Evolutionary conservation across 2,329 filamentous ascomycete species (phyloP).

Genomic region (Fusarium decemcellulare): DNA sequence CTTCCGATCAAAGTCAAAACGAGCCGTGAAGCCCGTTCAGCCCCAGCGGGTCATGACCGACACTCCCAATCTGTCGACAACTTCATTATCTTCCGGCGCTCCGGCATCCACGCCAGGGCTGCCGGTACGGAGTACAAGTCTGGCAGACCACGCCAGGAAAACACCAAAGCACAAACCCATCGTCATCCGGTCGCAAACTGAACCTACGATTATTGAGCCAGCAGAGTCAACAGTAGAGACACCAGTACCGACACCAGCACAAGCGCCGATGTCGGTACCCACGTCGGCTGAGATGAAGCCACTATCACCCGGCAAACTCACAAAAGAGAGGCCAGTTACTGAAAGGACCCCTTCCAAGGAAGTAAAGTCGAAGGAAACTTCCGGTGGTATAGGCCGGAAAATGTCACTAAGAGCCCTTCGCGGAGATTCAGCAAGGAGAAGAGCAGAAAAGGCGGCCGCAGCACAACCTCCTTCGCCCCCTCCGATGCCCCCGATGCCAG

Average conservation of each 20-base stretch:
- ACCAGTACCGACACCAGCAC: slow-evolving; percentile 12
- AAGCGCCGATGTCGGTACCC: not conserved
- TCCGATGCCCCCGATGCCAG: slow-evolving; percentile 36
- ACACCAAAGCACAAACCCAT: slow-evolving; percentile 59
- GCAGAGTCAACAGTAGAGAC: slow-evolving; percentile 14
- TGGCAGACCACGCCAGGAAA: slow-evolving; percentile 27
- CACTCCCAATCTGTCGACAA: slow-evolving; percentile 39
- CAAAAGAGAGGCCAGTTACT: slow-evolving; percentile 26
- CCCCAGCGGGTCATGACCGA: slow-evolving; percentile 45
- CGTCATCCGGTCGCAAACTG: slow-evolving; percentile 59
- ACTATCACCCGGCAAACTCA: slow-evolving; percentile 26
- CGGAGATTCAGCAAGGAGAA: slow-evolving; percentile 41
- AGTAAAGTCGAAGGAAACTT: slow-evolving; percentile 30
- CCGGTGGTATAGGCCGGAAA: slow-evolving; percentile 45
- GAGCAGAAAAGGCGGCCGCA: slow-evolving; percentile 30
- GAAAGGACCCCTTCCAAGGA: slow-evolving; percentile 36
- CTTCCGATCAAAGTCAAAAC: slow-evolving; percentile 63
- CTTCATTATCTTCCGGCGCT: slow-evolving; percentile 32
- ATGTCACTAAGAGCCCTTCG: slow-evolving; percentile 44
- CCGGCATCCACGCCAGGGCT: slow-evolving; percentile 9
- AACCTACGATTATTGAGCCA: slow-evolving; percentile 47
- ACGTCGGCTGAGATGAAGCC: slow-evolving; percentile 13
- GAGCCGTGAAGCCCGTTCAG: slow-evolving; percentile 37
- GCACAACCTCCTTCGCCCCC: slow-evolving; percentile 35
- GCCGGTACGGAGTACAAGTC: slow-evolving; percentile 1